These are phyloP conservation scores for Choanephora cucurbitarum DNA, from an alignment of 371 early-diverging fungal genomes.

Conservation along the genomic window DNA sequence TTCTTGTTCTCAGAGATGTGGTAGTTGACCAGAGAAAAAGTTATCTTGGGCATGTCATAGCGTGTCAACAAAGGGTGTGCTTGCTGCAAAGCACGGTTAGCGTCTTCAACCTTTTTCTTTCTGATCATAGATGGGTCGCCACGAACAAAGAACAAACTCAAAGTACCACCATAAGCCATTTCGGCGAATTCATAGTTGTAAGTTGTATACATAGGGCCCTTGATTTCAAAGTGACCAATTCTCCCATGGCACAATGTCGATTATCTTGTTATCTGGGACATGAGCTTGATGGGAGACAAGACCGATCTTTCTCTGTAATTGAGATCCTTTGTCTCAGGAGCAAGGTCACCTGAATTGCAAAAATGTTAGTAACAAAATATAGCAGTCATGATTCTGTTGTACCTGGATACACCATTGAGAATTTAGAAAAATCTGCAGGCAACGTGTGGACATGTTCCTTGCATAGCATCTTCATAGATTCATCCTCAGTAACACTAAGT, in stretches of 20 bases:
- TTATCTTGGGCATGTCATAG: background rate
- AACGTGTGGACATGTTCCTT: background rate
- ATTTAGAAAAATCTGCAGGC: background rate
- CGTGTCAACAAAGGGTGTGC: constrained; percentile 1
- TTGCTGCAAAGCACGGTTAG: background rate
- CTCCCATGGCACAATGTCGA: background rate
- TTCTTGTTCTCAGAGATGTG: constrained; percentile 4
- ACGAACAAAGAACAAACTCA: constrained; percentile 1
- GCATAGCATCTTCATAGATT: too few relatives aligned
- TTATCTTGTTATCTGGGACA: constrained; percentile 9
- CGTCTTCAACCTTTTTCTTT: background rate
- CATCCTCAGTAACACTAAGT: background rate
- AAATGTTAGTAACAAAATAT: too few relatives aligned
- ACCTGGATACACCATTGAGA: constrained; percentile 1
- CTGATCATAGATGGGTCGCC: background rate
- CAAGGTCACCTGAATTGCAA: too few relatives aligned
- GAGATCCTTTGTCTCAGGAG: background rate
- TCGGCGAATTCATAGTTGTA: constrained; percentile 17
- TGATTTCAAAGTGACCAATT: constrained; percentile 5
- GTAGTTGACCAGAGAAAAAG: constrained; percentile 8
- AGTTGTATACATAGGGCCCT: background rate
- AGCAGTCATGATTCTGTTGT: background rate
- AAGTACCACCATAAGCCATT: constrained; percentile 9
- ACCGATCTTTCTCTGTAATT: constrained; percentile 12
- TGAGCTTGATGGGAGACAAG: constrained; percentile 10